Evolutionary conservation across 208 protist species (phyloP), one percentile per base, ranked within the genome.

Genomic region (Leishmania guyanensis): DNA sequence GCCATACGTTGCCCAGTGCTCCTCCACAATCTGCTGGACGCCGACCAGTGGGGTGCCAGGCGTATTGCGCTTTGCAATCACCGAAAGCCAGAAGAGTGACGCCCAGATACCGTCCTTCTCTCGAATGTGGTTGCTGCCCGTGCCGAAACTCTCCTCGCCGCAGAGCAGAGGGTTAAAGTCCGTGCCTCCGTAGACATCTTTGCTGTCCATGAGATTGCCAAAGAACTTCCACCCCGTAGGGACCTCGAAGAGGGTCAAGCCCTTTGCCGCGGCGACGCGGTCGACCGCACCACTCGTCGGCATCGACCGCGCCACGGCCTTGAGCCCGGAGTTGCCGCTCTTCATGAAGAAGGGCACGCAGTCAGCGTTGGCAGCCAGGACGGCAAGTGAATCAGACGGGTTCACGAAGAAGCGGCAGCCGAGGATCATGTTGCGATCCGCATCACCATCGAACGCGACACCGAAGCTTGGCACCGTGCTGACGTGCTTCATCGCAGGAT

Each of bases 51-150:
- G 81, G 29, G 89, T 84, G 48, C 33, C 82, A 22, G 81, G 69
- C 66, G 84, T 82, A 26, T 87, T 85, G 33, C 62, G 77, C 62
- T 68, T 77, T 8, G 98, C 98, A n/a, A 99, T 77, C 48, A 99
- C 93, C 26, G 95, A 96, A 26, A 99, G 89, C 98, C 98, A 99
- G 78, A 94, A 95, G 36, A 99, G 90, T 12, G 97, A 92, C 3
- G 99, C 98, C 99, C 99, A 99, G 33, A 99, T 84, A 56, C 99
- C 99, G 86, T 99, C 99, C 88, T 99, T 99, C 91, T 99, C 99
- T 73, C 99, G 93, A 65, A 99, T 97, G 88, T 99, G 97, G 79
- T 98, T 96, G 69, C 92, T 99, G 74, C 98, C 97, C 9, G 98
- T 99, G 60, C 99, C 99, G 89, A 99, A 99, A 69, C 91, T 98